These are phyloP conservation scores for Pseudocercospora fijiensis DNA, from an alignment of 2,329 filamentous ascomycete species.

Conservation along the genomic window DNA sequence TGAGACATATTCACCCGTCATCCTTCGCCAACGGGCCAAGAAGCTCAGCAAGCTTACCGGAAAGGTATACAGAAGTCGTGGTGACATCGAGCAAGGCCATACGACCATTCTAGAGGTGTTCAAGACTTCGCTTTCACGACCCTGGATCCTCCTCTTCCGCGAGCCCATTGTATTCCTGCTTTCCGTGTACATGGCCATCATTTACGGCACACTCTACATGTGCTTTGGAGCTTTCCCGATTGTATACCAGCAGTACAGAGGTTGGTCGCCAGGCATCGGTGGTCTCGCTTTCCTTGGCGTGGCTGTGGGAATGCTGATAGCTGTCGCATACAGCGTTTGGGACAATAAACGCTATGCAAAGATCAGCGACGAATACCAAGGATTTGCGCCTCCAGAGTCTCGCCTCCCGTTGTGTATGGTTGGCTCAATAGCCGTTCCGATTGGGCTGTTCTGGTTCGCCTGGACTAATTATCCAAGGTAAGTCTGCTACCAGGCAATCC, in stretches of 20 bases:
- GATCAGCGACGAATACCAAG: slow-evolving; percentile 48
- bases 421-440: slow-evolving; percentile 61
- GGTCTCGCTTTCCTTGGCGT: slow-evolving; percentile 69
- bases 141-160: slow-evolving; percentile 61
- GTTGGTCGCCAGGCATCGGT: slow-evolving; percentile 59
- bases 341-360: slow-evolving; percentile 55
- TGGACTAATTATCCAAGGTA: slow-evolving; percentile 57
- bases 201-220: slow-evolving; percentile 51
- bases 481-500: background rate
- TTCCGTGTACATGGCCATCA: slow-evolving; percentile 49
- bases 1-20: slow-evolving; percentile 60
- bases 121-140: slow-evolving; percentile 58
- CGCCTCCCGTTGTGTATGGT: slow-evolving; percentile 63
- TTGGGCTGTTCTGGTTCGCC: slow-evolving; percentile 62
- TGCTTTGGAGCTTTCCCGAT: slow-evolving; percentile 52
- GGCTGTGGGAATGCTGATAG: slow-evolving; percentile 63
- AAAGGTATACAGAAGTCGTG: slow-evolving; percentile 56
- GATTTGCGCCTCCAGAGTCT: slow-evolving; percentile 64
- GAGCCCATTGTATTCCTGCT: slow-evolving; percentile 52
- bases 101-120: slow-evolving; percentile 44
- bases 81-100: slow-evolving; percentile 42
- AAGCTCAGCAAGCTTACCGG: slow-evolving; percentile 54
- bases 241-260: slow-evolving; percentile 61
- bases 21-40: slow-evolving; percentile 55
- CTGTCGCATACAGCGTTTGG: slow-evolving; percentile 56